phyloP scores from a whole-genome alignment of 116 monocot genomes.

The Iris pallida region DNA sequence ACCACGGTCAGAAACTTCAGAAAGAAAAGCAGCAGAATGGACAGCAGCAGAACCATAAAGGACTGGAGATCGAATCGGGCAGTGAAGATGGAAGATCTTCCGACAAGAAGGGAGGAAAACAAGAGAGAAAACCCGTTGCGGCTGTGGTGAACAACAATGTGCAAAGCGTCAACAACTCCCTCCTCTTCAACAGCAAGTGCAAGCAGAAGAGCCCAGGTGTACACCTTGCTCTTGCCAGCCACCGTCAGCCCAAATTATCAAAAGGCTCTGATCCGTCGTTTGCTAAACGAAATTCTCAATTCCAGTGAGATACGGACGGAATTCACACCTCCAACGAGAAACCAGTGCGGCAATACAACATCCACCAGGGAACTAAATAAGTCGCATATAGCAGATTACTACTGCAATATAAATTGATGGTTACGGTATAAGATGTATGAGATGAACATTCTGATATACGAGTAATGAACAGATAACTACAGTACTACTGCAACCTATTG shows the following conservation, averaged over 20 bases:
- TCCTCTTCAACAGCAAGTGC: constrained; percentile 44
- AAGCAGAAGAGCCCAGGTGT: constrained; percentile 56
- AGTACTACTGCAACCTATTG: no score
- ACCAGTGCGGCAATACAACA: background rate
- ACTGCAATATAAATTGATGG: no score
- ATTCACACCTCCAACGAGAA: no score
- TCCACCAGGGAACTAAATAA: background rate
- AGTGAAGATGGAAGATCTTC: background rate
- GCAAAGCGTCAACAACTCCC: constrained; percentile 71
- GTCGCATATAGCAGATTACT: background rate
- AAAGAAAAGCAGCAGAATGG: constrained; percentile 1
- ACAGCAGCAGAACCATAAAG: background rate
- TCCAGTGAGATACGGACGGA: background rate
- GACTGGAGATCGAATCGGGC: background rate
- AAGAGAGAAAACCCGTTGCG: constrained; percentile 20
- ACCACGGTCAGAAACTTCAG: no score
- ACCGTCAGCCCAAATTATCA: constrained; percentile 10
- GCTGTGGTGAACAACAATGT: constrained; percentile 74
- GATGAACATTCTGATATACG: no score
- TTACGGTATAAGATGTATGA: no score
- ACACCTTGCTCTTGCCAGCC: constrained; percentile 35
- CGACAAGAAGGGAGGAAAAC: background rate
- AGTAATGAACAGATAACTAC: no score
- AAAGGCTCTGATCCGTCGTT: background rate
- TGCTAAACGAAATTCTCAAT: background rate